phyloP scores from a whole-genome alignment of 73 alveolate genomes.

The Paramecium octaurelia region DNA sequence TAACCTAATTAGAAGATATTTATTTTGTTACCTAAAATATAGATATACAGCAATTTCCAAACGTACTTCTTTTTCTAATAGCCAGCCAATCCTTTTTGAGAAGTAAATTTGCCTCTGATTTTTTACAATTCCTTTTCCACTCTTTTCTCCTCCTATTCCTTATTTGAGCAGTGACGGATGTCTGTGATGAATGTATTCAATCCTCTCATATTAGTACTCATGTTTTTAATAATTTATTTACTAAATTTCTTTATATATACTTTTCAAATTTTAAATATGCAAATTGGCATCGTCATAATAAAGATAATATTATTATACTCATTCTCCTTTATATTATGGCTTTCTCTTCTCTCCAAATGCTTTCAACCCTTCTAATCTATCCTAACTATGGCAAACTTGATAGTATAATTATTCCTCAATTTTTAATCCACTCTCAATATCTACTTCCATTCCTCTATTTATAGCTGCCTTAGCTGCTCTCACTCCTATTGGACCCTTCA shows the following conservation, averaged over 20 bases:
- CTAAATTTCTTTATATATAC: not conserved
- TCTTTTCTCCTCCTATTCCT: constrained; percentile 95
- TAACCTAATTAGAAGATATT: constrained; percentile 82
- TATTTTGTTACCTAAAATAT: constrained; percentile 12
- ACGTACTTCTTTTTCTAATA: constrained; percentile 97
- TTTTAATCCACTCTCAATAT: constrained; percentile 80
- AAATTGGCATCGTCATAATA: not conserved
- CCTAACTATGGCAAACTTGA: constrained; percentile 81
- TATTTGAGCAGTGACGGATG: constrained; percentile 92
- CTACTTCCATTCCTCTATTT: constrained; percentile 88
- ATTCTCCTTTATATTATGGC: constrained; percentile 77
- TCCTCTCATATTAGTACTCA: constrained; percentile 83
- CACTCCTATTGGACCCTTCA: constrained; percentile 47
- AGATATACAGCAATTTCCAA: constrained; percentile 95
- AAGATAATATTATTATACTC: not conserved
- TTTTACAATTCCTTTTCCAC: constrained; percentile 97
- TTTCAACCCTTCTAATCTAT: constrained; percentile 86
- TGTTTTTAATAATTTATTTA: not conserved
- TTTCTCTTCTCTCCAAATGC: constrained; percentile 90
- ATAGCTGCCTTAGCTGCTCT: constrained; percentile 85
- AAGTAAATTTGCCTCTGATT: constrained; percentile 91
- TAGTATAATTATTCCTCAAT: constrained; percentile 85
- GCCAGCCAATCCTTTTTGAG: constrained; percentile 86
- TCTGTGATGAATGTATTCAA: constrained; percentile 95
- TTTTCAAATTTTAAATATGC: not conserved